These are phyloP conservation scores for Salvia rosmarinus DNA, from an alignment of 257 asterid genomes.

Conservation along the genomic window DNA sequence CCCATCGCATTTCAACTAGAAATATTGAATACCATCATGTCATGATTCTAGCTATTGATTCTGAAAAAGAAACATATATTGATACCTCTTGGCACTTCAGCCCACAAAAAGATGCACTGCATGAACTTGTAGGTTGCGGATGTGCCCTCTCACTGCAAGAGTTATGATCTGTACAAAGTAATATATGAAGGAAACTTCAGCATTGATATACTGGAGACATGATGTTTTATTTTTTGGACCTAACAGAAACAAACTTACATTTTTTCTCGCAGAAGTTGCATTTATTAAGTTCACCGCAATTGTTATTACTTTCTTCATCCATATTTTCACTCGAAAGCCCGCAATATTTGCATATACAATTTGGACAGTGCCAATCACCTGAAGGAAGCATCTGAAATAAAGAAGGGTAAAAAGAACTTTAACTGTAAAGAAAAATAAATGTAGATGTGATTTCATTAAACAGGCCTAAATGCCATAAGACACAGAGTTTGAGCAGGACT, in stretches of 20 bases:
- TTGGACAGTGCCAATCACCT: constrained; percentile 98
- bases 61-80: constrained; percentile 18
- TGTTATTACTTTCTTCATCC: constrained; percentile 40
- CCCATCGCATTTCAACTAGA: constrained; percentile 16
- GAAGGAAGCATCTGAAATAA: constrained; percentile 72
- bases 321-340: constrained; percentile 45
- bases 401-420: constrained; percentile 28
- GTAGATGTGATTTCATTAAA: constrained; percentile 15
- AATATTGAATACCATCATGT: background rate
- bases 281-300: constrained; percentile 47
- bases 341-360: constrained; percentile 87
- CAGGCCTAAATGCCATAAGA: constrained; percentile 17
- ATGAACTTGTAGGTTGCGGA: constrained; percentile 47
- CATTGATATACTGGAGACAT: constrained; percentile 4
- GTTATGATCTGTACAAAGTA: constrained; percentile 64
- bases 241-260: constrained; percentile 56
- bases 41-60: constrained; percentile 20
- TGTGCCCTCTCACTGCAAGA: constrained; percentile 59
- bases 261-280: constrained; percentile 85
- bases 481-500: too few relatives aligned
- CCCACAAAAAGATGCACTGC: constrained; percentile 71
- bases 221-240: too few relatives aligned
- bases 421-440: constrained; percentile 17
- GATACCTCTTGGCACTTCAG: constrained; percentile 90
- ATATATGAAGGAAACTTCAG: constrained; percentile 24